Conservation (phyloP, 2,329 filamentous ascomycete genomes). For the Penicillium occitanis region DNA sequence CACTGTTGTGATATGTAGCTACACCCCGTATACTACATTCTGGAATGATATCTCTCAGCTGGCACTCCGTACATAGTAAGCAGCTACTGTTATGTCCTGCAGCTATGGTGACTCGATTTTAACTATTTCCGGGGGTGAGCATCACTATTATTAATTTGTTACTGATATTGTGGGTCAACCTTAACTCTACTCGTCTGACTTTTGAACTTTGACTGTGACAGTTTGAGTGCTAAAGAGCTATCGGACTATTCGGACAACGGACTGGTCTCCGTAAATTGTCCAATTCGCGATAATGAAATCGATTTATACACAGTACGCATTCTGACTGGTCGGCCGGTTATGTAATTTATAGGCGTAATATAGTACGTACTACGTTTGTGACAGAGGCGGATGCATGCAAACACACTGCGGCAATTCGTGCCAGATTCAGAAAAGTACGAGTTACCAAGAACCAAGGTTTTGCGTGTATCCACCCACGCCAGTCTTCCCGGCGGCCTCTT, state of each 20-base stretch:
- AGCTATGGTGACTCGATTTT: background rate
- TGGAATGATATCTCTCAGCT: background rate
- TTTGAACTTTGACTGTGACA: background rate
- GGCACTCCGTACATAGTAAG: background rate
- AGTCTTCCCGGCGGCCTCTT: slow-evolving; percentile 1
- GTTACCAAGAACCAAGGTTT: background rate
- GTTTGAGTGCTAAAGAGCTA: background rate
- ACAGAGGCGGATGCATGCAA: background rate
- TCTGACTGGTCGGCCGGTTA: background rate
- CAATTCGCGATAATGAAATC: background rate
- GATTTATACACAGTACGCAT: background rate
- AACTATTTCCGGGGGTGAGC: background rate
- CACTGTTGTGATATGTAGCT: background rate
- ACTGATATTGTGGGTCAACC: slow-evolving; percentile 5
- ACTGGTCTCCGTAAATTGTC: background rate
- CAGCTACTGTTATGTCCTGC: background rate
- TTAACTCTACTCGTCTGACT: background rate
- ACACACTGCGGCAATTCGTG: background rate
- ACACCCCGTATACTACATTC: no score
- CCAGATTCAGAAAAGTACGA: background rate
- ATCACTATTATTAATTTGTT: background rate
- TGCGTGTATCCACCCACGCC: background rate
- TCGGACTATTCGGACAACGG: background rate
- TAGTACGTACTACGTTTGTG: background rate
- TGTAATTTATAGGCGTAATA: background rate